Conservation (phyloP, 345 rosid species). For the Ailanthus altissimus region DNA sequence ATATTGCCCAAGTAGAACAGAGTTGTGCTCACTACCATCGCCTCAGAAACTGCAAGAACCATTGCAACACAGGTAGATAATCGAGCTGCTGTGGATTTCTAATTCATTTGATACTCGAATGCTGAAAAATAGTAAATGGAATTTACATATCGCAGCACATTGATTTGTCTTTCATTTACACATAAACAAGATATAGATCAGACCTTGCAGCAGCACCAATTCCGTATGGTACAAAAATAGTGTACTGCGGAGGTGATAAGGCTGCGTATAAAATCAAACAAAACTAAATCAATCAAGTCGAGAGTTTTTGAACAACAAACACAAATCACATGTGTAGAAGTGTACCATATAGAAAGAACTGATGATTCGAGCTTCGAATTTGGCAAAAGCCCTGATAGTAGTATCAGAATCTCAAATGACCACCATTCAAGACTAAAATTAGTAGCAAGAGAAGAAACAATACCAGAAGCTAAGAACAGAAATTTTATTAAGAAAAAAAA, state of each 20-base stretch:
- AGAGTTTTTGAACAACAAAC: neutral
- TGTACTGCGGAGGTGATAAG: conserved; percentile 45
- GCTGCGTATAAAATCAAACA: conserved; percentile 29
- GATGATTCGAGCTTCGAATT: conserved; percentile 57
- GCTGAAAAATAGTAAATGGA: conserved; percentile 25
- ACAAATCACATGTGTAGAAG: neutral
- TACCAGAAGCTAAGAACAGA: neutral
- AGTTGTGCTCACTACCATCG: conserved; percentile 24
- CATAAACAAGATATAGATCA: conserved; percentile 8
- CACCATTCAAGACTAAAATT: conserved; percentile 57
- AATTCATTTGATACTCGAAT: conserved; percentile 52
- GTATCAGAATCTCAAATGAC: conserved; percentile 48
- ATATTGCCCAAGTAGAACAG: conserved; percentile 32
- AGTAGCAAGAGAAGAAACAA: neutral
- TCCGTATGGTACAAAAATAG: conserved; percentile 41
- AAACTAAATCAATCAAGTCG: neutral
- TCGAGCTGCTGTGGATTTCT: conserved; percentile 42
- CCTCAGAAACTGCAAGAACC: conserved; percentile 32
- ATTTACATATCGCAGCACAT: neutral
- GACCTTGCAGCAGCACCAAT: conserved; percentile 62
- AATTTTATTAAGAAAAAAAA: neutral
- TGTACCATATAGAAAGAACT: conserved; percentile 57
- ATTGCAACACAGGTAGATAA: conserved; percentile 31
- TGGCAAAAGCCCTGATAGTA: conserved; percentile 53
- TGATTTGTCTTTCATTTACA: no score